Conservation (phyloP, 805 yeast species). For the Starmerella etchellsii region DNA sequence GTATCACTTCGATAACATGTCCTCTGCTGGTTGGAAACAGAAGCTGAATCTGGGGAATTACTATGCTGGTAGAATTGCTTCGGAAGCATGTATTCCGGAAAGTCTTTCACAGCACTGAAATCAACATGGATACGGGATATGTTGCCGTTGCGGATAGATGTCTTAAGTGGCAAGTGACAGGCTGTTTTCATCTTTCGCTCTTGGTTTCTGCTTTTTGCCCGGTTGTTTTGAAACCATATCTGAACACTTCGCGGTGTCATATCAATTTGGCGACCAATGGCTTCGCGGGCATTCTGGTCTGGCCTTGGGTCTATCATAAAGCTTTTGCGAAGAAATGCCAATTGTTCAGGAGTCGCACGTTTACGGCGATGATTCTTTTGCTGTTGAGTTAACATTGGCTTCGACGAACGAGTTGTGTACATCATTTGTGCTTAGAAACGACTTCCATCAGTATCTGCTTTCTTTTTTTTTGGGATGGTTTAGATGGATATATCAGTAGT, state of each 20-base stretch:
- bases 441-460: neutral
- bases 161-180: slow-evolving; percentile 2
- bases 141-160: slow-evolving; percentile 6
- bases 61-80: neutral
- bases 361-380: slow-evolving; percentile 39
- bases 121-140: slow-evolving; percentile 13
- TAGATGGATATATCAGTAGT: no score
- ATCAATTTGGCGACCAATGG: slow-evolving; percentile 56
- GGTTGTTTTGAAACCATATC: slow-evolving; percentile 84
- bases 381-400: slow-evolving; percentile 24
- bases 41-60: neutral
- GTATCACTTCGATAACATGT: no score
- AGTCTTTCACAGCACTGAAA: neutral
- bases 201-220: slow-evolving; percentile 35
- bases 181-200: slow-evolving; percentile 4
- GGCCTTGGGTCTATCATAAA: slow-evolving; percentile 68
- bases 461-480: no score
- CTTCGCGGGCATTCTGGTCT: slow-evolving; percentile 25
- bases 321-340: slow-evolving; percentile 53
- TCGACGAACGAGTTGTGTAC: neutral
- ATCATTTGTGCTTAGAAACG: no score
- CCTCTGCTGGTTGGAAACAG: no score
- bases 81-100: no score
- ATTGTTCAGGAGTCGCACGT: slow-evolving; percentile 69
- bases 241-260: slow-evolving; percentile 83